These are phyloP conservation scores for Glycine soja DNA, from an alignment of 306 rosid species.

Conservation along the genomic window DNA sequence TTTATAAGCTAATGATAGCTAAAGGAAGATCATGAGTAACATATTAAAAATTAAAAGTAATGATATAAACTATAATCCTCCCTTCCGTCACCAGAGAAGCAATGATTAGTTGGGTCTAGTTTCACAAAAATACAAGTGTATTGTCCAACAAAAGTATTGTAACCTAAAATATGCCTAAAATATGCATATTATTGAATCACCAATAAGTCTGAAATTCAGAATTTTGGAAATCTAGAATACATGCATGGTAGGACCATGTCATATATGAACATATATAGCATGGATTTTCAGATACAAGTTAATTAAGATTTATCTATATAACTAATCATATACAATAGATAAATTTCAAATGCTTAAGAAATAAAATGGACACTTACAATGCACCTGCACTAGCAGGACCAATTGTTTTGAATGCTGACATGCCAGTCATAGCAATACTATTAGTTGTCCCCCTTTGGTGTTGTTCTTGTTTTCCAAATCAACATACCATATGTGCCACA, in stretches of 20 bases:
- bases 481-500: slow-evolving; percentile 27
- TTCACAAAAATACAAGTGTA: background rate
- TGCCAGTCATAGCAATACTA: slow-evolving; percentile 77
- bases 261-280: background rate
- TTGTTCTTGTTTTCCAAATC: slow-evolving; percentile 63
- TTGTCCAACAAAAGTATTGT: slow-evolving; percentile 34
- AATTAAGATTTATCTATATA: background rate
- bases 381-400: slow-evolving; percentile 89
- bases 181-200: too few relatives aligned
- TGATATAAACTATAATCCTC: slow-evolving; percentile 8
- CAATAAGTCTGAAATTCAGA: too few relatives aligned
- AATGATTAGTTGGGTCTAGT: slow-evolving; percentile 17
- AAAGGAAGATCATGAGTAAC: slow-evolving; percentile 31
- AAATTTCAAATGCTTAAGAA: slow-evolving; percentile 9
- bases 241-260: background rate
- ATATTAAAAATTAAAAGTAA: slow-evolving; percentile 8
- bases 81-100: slow-evolving; percentile 15
- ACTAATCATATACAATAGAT: background rate
- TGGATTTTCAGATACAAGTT: background rate
- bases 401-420: slow-evolving; percentile 78
- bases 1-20: background rate
- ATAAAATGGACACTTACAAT: slow-evolving; percentile 60
- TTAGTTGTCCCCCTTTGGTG: slow-evolving; percentile 81
- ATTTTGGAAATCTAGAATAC: too few relatives aligned
- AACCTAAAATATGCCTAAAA: background rate